Base-by-base conservation (phyloP, 768 basidiomycete genomes). In the Amanita rubescens region DNA sequence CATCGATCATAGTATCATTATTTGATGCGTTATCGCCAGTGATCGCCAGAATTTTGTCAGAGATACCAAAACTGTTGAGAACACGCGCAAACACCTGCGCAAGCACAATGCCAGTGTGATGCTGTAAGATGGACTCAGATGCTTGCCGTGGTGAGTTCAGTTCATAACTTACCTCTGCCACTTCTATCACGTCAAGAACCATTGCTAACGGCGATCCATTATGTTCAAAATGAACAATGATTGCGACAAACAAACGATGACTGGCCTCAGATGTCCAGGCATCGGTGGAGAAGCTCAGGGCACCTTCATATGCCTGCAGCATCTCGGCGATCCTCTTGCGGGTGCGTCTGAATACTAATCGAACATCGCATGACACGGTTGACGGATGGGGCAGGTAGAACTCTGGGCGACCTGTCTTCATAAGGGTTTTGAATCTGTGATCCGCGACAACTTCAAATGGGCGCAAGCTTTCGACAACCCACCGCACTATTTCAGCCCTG, bases 401-500 rank as follows among this genome's bases (percentile, higher is more conserved):
- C 11, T 30, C 22, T 25, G 47, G 47, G 22, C 47, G n/a, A 14
- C 47, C 14, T 2, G 30, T 48, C 27, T 48, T 48, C 24, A 48
- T 48, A 10, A 48, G 20, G 9, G 14, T 17, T 17, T 15, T 19
- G 24, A 59, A 59, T 14, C 51, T 48, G 3, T 43, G 34, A 48
- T 58, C 49, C 6, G 42, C 46, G 33, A 51, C 58, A 37, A 58
- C 53, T 49, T 56, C 17, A 20, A 58, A 56, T 8, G 55, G 58
- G 15, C 55, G 51, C 11, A 50, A 51, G 17, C 48, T 57, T 34
- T 57, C 58, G 0, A 22, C 15, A 17, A 43, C 42, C 47, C 47
- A 48, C 11, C 27, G 24, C 3, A 48, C 47, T 10, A 48, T 25
- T 12, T 24, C 27, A 14, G 47, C 47, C 25, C 47, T 48, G 30